Evolutionary conservation across 2,329 filamentous ascomycete species (phyloP), one percentile per base, ranked within the genome.

Genomic region (Spiromastix sp.): DNA sequence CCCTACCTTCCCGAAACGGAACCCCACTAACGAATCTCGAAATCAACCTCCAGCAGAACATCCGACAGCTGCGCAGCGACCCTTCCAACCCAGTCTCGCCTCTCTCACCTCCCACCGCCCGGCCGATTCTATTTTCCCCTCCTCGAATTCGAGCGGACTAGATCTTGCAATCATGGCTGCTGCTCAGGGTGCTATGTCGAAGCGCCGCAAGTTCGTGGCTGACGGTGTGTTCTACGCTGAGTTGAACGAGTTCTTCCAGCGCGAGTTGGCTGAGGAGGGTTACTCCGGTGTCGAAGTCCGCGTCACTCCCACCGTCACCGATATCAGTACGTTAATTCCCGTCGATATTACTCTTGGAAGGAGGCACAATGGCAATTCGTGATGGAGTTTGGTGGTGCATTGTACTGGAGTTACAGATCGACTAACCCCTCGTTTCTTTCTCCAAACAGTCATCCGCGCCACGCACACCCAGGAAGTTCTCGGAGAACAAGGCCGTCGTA

Each of bases 181-280:
- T 56, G 56, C 60, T 51, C 65, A 67, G 56, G 64, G 63, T 57
- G 63, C 63, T 55, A 67, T 69, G 51, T 68, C 64, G 46, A 69
- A 69, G 61, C 63, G 63, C 50, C 57, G 66, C 51, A 65, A 89
- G 80, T 89, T 87, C 74, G 81, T 89, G 66, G 84, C 82, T 56
- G 91, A 98, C 72, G 91, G 91, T 81, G 91, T 98, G 63, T 98
- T 98, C 85, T 98, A 95, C 72, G 91, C 91, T 76, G 91, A 98
- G 75, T 76, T 98, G 71, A 98, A 98, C 82, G 91, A 98, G 77
- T 98, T 98, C 83, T 98, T 98, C 85, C 91, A 96, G 80, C 89
- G 91, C 70, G 91, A 98, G 75, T 78, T 98, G 66, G 91, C 91
- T 66, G 91, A 98, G 81, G 93, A 98, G 76, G 91, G 91, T 60